These are phyloP conservation scores for Skeletonema menzelii DNA, from an alignment of 108 stramenopile species.

Conservation along the genomic window DNA sequence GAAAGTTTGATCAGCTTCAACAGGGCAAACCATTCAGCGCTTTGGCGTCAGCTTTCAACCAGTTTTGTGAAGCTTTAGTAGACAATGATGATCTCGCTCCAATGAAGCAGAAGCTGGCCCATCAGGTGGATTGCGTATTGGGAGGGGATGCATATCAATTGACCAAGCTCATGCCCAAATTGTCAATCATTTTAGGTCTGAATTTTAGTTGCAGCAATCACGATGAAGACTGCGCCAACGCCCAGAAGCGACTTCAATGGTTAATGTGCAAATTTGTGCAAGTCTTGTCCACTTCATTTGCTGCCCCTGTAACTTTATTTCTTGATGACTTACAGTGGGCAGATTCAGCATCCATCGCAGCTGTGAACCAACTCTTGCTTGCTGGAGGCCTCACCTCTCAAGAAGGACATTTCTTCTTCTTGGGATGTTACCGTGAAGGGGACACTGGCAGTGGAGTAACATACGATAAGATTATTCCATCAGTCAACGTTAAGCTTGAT, in stretches of 20 bases:
- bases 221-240: not conserved
- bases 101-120: no score
- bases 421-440: not conserved
- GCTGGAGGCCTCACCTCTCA: not conserved
- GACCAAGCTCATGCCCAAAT: not conserved
- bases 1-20: not conserved
- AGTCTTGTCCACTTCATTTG: conserved; percentile 5
- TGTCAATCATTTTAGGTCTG: not conserved
- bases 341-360: conserved; percentile 12
- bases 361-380: conserved; percentile 3
- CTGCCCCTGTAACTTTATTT: conserved; percentile 2
- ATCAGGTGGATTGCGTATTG: no score
- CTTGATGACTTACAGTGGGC: conserved; percentile 5
- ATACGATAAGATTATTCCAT: no score
- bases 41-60: not conserved
- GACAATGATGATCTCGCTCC: no score
- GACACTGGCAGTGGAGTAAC: no score
- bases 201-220: not conserved
- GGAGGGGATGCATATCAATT: not conserved
- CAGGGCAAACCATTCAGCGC: not conserved
- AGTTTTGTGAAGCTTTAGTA: not conserved
- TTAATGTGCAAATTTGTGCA: conserved; percentile 20
- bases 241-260: conserved; percentile 22
- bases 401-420: not conserved
- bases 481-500: conserved; percentile 1